Conservation (phyloP, 352 stramenopile genomes). For the Globisporangium cederbergense region DNA sequence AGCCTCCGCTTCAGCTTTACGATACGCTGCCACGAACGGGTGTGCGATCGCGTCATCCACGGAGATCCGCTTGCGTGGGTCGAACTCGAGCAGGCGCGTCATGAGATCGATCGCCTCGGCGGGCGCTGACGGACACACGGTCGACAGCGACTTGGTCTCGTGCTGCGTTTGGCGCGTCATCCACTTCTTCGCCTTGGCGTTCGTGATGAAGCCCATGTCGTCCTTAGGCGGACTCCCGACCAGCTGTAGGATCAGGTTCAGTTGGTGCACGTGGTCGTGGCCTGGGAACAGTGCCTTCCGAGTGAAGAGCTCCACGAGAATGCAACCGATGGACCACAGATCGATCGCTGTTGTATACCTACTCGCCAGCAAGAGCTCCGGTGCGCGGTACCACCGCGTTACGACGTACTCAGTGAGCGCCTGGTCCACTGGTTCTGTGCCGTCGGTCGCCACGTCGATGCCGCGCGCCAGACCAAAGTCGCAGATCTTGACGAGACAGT, state of each 20-base stretch:
- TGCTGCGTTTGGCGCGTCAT: slow-evolving; percentile 75
- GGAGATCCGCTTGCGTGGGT: slow-evolving; percentile 74
- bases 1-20: slow-evolving; percentile 36
- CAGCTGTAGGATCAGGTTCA: slow-evolving; percentile 87
- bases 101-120: slow-evolving; percentile 82
- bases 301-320: slow-evolving; percentile 97
- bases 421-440: slow-evolving; percentile 38
- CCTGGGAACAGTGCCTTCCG: slow-evolving; percentile 77
- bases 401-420: slow-evolving; percentile 91
- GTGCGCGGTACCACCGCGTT: slow-evolving; percentile 92
- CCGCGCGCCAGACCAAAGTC: slow-evolving; percentile 88
- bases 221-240: slow-evolving; percentile 58
- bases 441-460: slow-evolving; percentile 45
- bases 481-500: slow-evolving; percentile 88
- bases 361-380: slow-evolving; percentile 92
- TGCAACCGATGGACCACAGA: slow-evolving; percentile 97
- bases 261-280: slow-evolving; percentile 83
- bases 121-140: slow-evolving; percentile 54
- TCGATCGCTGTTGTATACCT: slow-evolving; percentile 95
- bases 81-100: slow-evolving; percentile 83
- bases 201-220: slow-evolving; percentile 80
- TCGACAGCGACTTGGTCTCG: slow-evolving; percentile 40
- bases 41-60: slow-evolving; percentile 76
- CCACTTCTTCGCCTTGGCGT: slow-evolving; percentile 80
- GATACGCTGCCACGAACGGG: slow-evolving; percentile 73